Evolutionary conservation across 73 alveolate genomes (phyloP).

Genomic region (Tetrahymena elliotti): DNA sequence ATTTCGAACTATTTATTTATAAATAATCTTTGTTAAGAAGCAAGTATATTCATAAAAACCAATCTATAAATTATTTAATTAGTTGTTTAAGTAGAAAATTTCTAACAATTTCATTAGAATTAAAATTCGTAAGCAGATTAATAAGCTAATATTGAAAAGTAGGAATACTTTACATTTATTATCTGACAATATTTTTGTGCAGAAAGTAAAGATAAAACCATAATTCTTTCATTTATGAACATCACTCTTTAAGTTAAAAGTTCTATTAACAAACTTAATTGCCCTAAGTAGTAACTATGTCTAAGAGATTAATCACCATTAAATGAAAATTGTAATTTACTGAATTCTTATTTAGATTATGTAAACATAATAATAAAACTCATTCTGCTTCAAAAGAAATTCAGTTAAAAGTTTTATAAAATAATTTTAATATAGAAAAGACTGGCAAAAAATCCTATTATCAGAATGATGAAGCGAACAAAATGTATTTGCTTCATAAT

Average conservation of each 20-base stretch:
- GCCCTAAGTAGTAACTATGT: background rate
- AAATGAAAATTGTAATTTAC: background rate
- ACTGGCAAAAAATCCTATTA: background rate
- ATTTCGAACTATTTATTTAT: background rate
- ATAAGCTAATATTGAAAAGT: background rate
- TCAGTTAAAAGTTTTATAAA: too few species aligned
- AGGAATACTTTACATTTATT: background rate
- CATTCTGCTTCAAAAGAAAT: background rate
- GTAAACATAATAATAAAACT: background rate
- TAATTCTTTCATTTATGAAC: background rate
- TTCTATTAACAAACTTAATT: background rate
- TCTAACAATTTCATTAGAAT: background rate
- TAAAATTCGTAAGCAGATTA: background rate
- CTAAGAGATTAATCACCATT: background rate
- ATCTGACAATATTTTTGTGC: too few species aligned
- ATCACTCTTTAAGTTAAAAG: background rate
- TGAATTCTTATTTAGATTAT: background rate
- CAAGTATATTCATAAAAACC: background rate
- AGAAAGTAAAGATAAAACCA: too few species aligned
- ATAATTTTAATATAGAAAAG: background rate
- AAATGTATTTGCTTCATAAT: background rate
- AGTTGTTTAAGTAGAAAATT: background rate
- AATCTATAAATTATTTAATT: background rate
- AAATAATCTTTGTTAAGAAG: too few species aligned
- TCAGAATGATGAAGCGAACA: background rate